Percentiles rank a stretch among this genome's conserved stretches.
phyloP scores from a whole-genome alignment of 768 basidiomycete species.

The Russula compacta region DNA sequence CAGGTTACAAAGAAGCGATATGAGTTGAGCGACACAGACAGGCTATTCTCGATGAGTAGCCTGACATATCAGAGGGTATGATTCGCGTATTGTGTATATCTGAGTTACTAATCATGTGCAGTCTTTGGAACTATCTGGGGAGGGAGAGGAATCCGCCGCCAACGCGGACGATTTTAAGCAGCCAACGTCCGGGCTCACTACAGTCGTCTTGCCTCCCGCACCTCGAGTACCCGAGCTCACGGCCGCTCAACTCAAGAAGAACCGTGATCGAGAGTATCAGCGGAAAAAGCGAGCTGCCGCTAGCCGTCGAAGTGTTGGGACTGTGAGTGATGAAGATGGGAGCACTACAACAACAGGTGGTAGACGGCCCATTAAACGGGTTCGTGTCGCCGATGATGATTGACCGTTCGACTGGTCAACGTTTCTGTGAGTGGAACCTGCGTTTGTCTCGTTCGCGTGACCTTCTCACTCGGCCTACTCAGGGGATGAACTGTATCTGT shows the following conservation, averaged over 20 bases:
- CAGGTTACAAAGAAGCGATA: slow-evolving; percentile 61
- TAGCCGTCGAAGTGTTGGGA: slow-evolving; percentile 54
- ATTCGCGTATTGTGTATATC: background rate
- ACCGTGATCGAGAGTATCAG: slow-evolving; percentile 76
- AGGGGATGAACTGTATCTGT: slow-evolving; percentile 6
- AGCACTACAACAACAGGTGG: slow-evolving; percentile 32
- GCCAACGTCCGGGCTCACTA: slow-evolving; percentile 64
- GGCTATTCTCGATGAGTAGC: slow-evolving; percentile 78
- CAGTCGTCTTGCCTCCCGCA: slow-evolving; percentile 69
- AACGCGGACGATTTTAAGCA: slow-evolving; percentile 62
- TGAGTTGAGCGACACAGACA: slow-evolving; percentile 68
- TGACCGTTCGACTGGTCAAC: background rate
- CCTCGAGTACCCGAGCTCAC: slow-evolving; percentile 57
- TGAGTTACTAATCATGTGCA: slow-evolving; percentile 24
- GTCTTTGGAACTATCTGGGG: slow-evolving; percentile 70
- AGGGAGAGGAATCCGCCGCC: slow-evolving; percentile 53
- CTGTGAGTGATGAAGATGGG: slow-evolving; percentile 66
- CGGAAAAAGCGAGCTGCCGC: slow-evolving; percentile 60
- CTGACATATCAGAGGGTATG: slow-evolving; percentile 63
- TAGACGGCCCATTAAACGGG: slow-evolving; percentile 60
- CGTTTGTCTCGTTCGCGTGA: background rate
- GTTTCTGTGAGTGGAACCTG: background rate
- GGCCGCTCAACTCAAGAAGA: slow-evolving; percentile 66
- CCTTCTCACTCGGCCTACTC: background rate
- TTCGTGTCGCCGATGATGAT: slow-evolving; percentile 50